phyloP scores from a whole-genome alignment of 495 filamentous ascomycete genomes.

The Xylaria bambusicola region DNA sequence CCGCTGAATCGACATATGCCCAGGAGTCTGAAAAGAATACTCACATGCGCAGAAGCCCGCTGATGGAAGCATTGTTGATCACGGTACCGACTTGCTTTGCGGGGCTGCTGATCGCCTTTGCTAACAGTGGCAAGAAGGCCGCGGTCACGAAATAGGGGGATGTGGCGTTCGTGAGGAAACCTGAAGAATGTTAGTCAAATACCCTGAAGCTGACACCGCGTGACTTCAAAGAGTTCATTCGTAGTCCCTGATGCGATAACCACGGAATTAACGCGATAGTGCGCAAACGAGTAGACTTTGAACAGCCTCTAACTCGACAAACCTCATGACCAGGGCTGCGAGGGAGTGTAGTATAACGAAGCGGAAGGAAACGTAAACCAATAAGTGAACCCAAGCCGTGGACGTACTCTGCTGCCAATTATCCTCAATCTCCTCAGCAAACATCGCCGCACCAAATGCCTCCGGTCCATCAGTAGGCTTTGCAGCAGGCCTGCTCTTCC shows the following conservation, averaged over 20 bases:
- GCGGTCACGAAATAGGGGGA: slow-evolving; percentile 59
- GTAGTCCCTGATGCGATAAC: neutral
- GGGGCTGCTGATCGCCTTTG: slow-evolving; percentile 46
- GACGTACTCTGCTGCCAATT: slow-evolving; percentile 55
- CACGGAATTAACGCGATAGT: no score
- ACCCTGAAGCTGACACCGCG: no score
- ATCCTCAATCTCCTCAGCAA: slow-evolving; percentile 50
- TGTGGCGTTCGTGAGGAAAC: slow-evolving; percentile 76
- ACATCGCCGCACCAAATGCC: slow-evolving; percentile 27
- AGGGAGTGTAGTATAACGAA: neutral
- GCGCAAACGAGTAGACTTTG: no score
- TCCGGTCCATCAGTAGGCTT: slow-evolving; percentile 24
- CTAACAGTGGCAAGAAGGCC: slow-evolving; percentile 47
- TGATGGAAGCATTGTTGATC: slow-evolving; percentile 58
- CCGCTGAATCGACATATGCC: no score
- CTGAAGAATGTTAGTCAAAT: slow-evolving; percentile 48
- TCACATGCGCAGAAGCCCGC: slow-evolving; percentile 44
- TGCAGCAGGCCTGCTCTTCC: slow-evolving; percentile 38
- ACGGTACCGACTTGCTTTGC: slow-evolving; percentile 56
- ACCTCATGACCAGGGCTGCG: no score
- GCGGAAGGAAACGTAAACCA: neutral
- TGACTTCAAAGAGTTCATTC: neutral
- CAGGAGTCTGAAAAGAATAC: neutral
- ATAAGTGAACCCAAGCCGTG: neutral
- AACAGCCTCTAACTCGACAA: no score